A percentile compares a stretch with the other conserved stretches of the same genome.
These are phyloP conservation scores for Crucihimalaya himalaica DNA, from an alignment of 345 rosid genomes.

Conservation along the genomic window DNA sequence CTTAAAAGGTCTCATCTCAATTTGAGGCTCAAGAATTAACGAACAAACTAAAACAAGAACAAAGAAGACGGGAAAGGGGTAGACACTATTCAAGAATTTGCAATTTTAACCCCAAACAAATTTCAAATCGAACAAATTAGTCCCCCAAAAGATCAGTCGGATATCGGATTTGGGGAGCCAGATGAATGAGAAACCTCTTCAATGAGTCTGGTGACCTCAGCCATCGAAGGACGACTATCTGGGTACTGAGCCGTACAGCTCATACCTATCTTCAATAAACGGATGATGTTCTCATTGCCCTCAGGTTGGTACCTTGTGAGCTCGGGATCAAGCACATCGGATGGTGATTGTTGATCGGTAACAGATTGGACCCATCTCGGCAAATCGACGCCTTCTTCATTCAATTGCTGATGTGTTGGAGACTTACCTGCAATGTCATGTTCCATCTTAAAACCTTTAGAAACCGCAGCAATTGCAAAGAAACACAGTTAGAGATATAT, in stretches of 20 bases:
- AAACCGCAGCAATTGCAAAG: not conserved
- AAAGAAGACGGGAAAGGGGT: not conserved
- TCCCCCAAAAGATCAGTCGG: constrained; percentile 27
- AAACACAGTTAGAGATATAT: not conserved
- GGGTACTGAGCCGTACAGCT: constrained; percentile 79
- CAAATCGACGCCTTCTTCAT: constrained; percentile 85
- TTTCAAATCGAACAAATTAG: constrained; percentile 23
- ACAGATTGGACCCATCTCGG: constrained; percentile 90
- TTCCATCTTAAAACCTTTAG: constrained; percentile 7
- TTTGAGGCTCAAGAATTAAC: constrained; percentile 41
- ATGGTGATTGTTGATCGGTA: constrained; percentile 60
- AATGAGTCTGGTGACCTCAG: constrained; percentile 63
- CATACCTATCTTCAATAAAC: constrained; percentile 74
- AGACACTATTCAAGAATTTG: constrained; percentile 23
- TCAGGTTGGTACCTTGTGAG: constrained; percentile 77
- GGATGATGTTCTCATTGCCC: constrained; percentile 67
- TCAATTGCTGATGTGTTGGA: constrained; percentile 61
- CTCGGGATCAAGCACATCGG: constrained; percentile 77
- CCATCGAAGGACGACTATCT: constrained; percentile 78
- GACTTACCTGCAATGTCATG: constrained; percentile 56
- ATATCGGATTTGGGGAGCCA: constrained; percentile 31
- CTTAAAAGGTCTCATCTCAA: constrained; percentile 35
- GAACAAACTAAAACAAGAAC: constrained; percentile 22
- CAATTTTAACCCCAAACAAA: constrained; percentile 36
- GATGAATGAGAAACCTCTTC: constrained; percentile 56